phyloP scores from a whole-genome alignment of 108 stramenopile species.

The Nitzschia inconspicua region DNA sequence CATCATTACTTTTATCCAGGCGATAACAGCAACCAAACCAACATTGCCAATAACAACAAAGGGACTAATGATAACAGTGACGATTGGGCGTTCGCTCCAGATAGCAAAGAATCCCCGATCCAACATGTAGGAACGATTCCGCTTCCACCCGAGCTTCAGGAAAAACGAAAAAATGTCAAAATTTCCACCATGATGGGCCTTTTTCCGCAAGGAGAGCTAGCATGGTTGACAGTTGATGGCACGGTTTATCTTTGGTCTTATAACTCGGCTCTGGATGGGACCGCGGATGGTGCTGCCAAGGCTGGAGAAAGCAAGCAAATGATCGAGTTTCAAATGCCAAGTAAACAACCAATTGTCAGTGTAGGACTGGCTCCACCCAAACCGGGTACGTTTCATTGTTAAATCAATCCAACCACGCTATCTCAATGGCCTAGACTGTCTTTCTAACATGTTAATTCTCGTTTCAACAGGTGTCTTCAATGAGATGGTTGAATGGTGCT shows the following conservation, averaged over 20 bases:
- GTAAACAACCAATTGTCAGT: constrained; percentile 70
- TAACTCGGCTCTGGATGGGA: constrained; percentile 22
- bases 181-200: constrained; percentile 85
- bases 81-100: neutral
- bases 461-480: constrained; percentile 71
- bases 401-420: neutral
- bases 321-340: constrained; percentile 71
- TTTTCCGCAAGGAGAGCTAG: constrained; percentile 83
- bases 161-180: constrained; percentile 37
- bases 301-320: constrained; percentile 41
- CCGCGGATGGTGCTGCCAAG: neutral
- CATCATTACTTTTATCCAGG: constrained; percentile 26
- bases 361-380: constrained; percentile 87
- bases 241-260: constrained; percentile 89
- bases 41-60: neutral
- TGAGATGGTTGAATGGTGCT: constrained; percentile 79
- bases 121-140: constrained; percentile 61
- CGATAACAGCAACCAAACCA: neutral
- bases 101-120: too few species aligned
- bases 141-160: constrained; percentile 54
- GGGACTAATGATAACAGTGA: neutral
- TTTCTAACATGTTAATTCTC: neutral
- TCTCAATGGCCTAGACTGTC: neutral
- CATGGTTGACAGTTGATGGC: constrained; percentile 92
- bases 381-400: constrained; percentile 39